Percentiles rank a stretch among this genome's conserved stretches.
Conservation (phyloP, 805 yeast species). For the Saturnispora silvae region DNA sequence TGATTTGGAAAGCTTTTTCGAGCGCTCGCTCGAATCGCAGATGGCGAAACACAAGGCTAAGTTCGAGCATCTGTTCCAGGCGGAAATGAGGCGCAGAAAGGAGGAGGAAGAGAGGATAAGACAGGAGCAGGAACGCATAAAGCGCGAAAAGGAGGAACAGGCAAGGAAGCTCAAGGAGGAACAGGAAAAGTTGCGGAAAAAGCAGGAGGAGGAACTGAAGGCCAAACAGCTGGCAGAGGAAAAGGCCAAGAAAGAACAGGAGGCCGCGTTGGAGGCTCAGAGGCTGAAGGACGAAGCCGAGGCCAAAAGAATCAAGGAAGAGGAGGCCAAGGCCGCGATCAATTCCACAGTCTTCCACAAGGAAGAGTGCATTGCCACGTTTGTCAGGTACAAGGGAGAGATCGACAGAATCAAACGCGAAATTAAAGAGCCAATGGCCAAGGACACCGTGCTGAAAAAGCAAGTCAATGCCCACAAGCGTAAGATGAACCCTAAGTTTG, state of each 20-base stretch:
- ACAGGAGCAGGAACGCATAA: slow-evolving; percentile 11
- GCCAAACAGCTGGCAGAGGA: slow-evolving; percentile 13
- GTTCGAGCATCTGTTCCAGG: slow-evolving; percentile 11
- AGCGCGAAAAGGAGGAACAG: slow-evolving; percentile 12
- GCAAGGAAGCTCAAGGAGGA: slow-evolving; percentile 16
- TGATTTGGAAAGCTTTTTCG: background rate
- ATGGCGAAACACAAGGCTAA: slow-evolving; percentile 1
- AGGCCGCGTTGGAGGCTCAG: slow-evolving; percentile 12
- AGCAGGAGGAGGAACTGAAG: slow-evolving; percentile 13
- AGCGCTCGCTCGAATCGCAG: background rate
- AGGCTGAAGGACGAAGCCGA: slow-evolving; percentile 12
- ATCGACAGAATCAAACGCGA: slow-evolving; percentile 49
- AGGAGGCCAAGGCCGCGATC: slow-evolving; percentile 9
- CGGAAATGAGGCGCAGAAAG: slow-evolving; percentile 14
- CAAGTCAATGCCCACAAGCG: slow-evolving; percentile 56
- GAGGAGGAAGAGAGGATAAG: slow-evolving; percentile 6
- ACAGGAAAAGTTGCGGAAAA: slow-evolving; percentile 18
- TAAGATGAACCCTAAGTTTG: slow-evolving; percentile 78
- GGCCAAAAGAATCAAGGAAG: slow-evolving; percentile 10
- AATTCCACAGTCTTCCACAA: slow-evolving; percentile 23
- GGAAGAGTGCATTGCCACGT: slow-evolving; percentile 31
- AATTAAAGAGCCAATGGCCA: slow-evolving; percentile 44
- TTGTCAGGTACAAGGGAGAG: slow-evolving; percentile 37
- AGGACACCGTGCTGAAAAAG: slow-evolving; percentile 32
- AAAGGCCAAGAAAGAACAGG: slow-evolving; percentile 13